Evolutionary conservation across 352 stramenopile species (phyloP).

Genomic region (Pythium pyrilobum): DNA sequence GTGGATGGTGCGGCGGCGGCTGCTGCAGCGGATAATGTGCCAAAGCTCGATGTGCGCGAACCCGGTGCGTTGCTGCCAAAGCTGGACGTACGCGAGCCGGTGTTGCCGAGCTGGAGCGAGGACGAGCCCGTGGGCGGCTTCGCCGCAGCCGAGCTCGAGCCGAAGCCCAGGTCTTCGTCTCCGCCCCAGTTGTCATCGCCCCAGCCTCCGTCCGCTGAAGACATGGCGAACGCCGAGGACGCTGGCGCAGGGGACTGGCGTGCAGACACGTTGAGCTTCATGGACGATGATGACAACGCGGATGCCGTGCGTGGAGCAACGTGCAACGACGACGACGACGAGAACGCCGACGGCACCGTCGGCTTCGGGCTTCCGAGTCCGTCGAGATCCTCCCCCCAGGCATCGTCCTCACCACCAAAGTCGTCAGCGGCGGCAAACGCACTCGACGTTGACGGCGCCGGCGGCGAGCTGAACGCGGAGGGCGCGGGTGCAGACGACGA

Average conservation of each 20-base stretch:
- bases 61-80: conserved; percentile 9
- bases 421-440: conserved; percentile 40
- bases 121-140: not conserved
- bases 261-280: conserved; percentile 51
- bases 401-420: conserved; percentile 43
- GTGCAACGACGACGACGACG: conserved; percentile 26
- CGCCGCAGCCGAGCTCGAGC: not conserved
- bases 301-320: not conserved
- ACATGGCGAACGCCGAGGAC: conserved; percentile 26
- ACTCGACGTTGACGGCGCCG: conserved; percentile 12
- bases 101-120: conserved; percentile 3
- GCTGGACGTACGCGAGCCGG: conserved; percentile 5
- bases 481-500: conserved; percentile 16
- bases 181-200: conserved; percentile 66
- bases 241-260: conserved; percentile 3
- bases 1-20: not conserved
- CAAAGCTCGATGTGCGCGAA: conserved; percentile 14
- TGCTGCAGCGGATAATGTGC: not conserved
- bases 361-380: conserved; percentile 36
- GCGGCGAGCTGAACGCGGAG: not conserved
- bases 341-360: conserved; percentile 16
- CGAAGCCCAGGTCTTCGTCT: conserved; percentile 16
- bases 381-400: conserved; percentile 61
- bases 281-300: conserved; percentile 32
- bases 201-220: conserved; percentile 33